Evolutionary conservation across 1,284 basidiomycete species (phyloP), one percentile per base, ranked within the genome.

Genomic region (Leccinum angustisporum): DNA sequence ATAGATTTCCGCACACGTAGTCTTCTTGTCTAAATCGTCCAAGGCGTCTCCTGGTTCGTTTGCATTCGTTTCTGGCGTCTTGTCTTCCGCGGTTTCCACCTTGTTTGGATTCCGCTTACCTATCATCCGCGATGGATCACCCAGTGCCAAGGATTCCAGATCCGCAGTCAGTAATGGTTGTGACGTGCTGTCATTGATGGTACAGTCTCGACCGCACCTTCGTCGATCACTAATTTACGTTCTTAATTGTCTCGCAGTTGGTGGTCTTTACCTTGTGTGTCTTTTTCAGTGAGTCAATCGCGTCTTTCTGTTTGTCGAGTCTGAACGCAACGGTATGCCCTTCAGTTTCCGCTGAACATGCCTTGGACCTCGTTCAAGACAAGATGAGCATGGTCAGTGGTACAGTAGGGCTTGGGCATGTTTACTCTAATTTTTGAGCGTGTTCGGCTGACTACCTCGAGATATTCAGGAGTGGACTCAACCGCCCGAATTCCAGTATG

Each of bases 51-150:
- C 81, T 0, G 77, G 63, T 13, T 81, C 86, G 1, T 95, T 95
- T 75, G 84, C 89, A 1, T 70, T 95, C 66, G 78, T 93, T 21
- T 94, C 92, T 72, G 93, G 94, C 90, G 87, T 96, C 40, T 79
- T 97, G 14, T 95, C 95, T 2, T 92, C 95, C 0, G 79, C 90
- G 0, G 85, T 97, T 33, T 91, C 91, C 18, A 90, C 91, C 7
- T 63, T 94, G n/a, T 95, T 97, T 67, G 91, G 91, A 40, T 94
- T 92, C 78, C 85, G 94, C 75, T 79, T 97, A 34, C 95, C 95
- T 5, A 84, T 91, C 68, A 79, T 95, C 72, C 97, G 85, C 88
- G 95, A 54, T 86, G 84, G 80, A 81, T 97, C 61, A 83, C 82
- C n/a, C 80, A 87, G 78, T 95, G 90, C 74, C 91, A 94, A 79